Percentiles rank a stretch among this genome's conserved stretches.
Conservation (phyloP, 2,329 filamentous ascomycete genomes). For the Apiospora malaysiana region DNA sequence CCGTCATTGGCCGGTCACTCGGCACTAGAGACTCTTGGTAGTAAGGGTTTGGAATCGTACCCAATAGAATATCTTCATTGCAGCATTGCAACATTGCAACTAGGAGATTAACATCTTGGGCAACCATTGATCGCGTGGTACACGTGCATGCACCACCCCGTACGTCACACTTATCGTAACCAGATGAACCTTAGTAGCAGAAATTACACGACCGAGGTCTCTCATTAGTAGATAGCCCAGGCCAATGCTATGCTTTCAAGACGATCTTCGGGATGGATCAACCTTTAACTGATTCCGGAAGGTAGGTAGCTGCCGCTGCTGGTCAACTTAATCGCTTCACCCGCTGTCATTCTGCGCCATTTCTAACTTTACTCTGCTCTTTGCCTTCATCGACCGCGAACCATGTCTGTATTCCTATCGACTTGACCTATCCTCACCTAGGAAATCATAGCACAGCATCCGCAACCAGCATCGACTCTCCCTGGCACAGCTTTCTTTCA, state of each 20-base stretch:
- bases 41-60: neutral
- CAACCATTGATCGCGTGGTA: neutral
- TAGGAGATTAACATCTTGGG: too few species aligned
- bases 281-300: neutral
- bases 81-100: neutral
- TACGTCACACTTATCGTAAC: neutral
- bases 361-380: neutral
- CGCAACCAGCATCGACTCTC: neutral
- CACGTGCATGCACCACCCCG: neutral
- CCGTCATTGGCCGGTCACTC: neutral
- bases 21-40: neutral
- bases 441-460: neutral
- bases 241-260: neutral
- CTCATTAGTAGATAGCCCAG: neutral
- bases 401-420: neutral
- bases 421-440: neutral
- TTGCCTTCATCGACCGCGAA: neutral
- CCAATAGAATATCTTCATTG: neutral
- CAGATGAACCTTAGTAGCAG: constrained; percentile 9
- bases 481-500: neutral
- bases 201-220: neutral
- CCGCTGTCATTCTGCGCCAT: neutral
- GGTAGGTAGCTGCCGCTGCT: neutral
- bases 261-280: neutral
- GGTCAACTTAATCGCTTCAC: neutral